A percentile compares a stretch with the other conserved stretches of the same genome.
Conservation (phyloP, 148 eudicot species). For the Chenopodium formosanum region DNA sequence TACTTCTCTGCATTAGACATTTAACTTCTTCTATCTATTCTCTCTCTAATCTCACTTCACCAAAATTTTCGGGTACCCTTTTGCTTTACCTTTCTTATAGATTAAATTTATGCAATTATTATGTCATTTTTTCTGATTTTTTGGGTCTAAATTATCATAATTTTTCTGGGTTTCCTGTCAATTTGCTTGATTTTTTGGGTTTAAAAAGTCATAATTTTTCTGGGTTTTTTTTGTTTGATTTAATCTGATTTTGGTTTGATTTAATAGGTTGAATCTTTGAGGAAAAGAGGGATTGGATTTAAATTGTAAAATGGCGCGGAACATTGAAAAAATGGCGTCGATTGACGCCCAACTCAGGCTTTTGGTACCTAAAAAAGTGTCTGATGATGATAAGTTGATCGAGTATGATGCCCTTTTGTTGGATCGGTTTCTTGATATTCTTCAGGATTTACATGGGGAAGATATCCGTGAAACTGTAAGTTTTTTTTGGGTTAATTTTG, state of each 20-base stretch:
- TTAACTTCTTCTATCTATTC: neutral
- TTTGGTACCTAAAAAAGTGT: conserved; percentile 67
- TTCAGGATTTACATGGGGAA: conserved; percentile 79
- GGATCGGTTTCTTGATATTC: conserved; percentile 79
- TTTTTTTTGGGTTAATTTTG: neutral
- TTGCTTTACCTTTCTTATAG: neutral
- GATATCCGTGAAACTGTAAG: conserved; percentile 69
- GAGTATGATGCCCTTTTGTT: conserved; percentile 76
- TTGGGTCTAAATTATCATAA: neutral
- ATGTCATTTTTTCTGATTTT: neutral
- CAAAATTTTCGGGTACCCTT: neutral
- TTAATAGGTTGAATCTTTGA: conserved; percentile 9
- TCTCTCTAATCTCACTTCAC: neutral
- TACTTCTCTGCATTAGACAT: neutral
- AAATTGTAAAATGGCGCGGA: conserved; percentile 20
- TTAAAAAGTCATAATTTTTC: too few relatives aligned
- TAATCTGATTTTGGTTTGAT: conserved; percentile 1
- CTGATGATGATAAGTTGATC: conserved; percentile 78
- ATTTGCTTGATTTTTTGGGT: neutral
- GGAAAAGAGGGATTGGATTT: neutral
- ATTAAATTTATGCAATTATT: too few relatives aligned
- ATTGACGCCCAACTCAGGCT: conserved; percentile 74
- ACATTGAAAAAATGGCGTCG: conserved; percentile 68
- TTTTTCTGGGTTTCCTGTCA: neutral
- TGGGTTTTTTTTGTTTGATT: neutral